Evolutionary conservation across 139 green algal genomes (phyloP).

Genomic region (Closterium sp.): DNA sequence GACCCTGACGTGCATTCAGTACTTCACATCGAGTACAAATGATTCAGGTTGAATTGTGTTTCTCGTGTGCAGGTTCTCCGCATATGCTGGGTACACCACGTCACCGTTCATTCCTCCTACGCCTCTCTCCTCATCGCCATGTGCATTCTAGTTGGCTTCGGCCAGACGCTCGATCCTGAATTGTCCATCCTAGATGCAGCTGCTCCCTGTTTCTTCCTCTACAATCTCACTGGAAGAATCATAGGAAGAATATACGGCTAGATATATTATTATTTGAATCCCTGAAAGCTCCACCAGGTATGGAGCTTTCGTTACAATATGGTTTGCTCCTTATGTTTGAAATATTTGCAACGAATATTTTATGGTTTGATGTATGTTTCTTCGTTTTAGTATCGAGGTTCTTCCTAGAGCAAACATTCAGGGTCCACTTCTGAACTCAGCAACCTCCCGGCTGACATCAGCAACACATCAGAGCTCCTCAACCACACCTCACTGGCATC

Average conservation of each 20-base stretch:
- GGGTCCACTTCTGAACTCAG: neutral
- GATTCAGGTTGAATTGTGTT: neutral
- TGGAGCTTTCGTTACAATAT: neutral
- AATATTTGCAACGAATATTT: no score
- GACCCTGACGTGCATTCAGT: no score
- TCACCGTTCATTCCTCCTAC: constrained; percentile 81
- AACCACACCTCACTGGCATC: neutral
- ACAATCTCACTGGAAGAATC: constrained; percentile 72
- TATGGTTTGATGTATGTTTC: neutral
- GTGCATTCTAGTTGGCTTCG: constrained; percentile 86
- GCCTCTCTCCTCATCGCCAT: constrained; percentile 78
- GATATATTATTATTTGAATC: neutral
- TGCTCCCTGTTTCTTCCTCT: constrained; percentile 65
- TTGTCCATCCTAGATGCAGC: constrained; percentile 89
- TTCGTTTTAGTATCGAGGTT: neutral
- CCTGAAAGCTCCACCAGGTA: neutral
- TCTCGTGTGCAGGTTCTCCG: constrained; percentile 37
- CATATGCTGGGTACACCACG: constrained; percentile 62
- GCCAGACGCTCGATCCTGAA: constrained; percentile 71
- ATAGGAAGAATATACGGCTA: constrained; percentile 70
- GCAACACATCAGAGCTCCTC: neutral
- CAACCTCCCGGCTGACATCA: neutral
- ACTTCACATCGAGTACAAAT: no score
- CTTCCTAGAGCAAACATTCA: neutral
- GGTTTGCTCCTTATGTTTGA: neutral